These are phyloP conservation scores for Verruconis gallopava DNA, from an alignment of 2,329 filamentous ascomycete species.

Conservation along the genomic window DNA sequence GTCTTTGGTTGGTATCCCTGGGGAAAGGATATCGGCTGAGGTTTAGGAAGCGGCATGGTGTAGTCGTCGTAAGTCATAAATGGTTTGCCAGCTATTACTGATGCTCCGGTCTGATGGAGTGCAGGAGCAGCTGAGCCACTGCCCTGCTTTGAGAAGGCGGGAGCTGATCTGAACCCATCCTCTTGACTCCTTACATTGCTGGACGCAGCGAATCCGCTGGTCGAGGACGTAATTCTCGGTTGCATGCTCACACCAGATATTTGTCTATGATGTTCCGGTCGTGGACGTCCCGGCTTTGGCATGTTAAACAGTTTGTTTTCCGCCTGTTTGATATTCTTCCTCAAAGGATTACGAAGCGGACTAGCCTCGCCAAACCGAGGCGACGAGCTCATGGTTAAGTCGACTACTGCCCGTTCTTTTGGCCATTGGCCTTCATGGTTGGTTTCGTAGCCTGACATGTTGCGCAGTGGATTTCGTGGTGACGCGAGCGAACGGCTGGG, in stretches of 20 bases:
- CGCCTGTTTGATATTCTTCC: conserved; percentile 19
- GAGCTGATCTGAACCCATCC: neutral
- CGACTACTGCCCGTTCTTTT: neutral
- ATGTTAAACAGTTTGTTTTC: conserved; percentile 36
- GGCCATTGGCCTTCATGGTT: too few relatives aligned
- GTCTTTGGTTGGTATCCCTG: conserved; percentile 3
- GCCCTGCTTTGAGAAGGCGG: conserved; percentile 4
- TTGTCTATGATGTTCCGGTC: conserved; percentile 39
- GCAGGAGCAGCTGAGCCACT: neutral
- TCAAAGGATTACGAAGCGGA: conserved; percentile 37
- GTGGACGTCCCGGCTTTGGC: conserved; percentile 34
- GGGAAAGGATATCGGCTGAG: neutral
- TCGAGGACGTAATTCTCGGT: conserved; percentile 9
- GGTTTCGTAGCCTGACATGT: too few relatives aligned
- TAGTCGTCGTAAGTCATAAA: neutral
- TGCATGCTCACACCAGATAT: conserved; percentile 35
- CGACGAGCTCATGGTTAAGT: conserved; percentile 6
- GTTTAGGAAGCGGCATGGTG: conserved; percentile 5
- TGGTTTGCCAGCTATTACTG: neutral
- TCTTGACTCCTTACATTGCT: conserved; percentile 34
- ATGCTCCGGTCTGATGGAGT: neutral
- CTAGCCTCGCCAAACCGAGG: conserved; percentile 48
- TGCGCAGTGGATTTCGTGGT: too few relatives aligned
- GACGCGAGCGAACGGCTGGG: too few relatives aligned
- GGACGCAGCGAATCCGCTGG: conserved; percentile 18